Base-by-base conservation (phyloP, 2,329 filamentous ascomycete genomes). In the Cadophora sp. region DNA sequence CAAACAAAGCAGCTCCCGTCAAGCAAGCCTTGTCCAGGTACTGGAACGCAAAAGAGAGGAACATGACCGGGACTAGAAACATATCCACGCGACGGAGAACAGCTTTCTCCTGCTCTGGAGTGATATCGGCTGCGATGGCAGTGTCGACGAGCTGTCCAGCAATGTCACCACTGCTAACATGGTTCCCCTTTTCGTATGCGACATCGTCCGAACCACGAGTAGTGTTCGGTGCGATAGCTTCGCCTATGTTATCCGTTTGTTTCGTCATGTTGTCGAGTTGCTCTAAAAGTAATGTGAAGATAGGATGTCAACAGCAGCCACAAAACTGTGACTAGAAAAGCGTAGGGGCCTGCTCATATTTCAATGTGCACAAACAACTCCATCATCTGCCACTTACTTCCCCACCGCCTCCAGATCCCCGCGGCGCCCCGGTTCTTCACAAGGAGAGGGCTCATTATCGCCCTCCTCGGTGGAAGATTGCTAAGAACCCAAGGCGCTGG, bases 41-140 rank as follows among this genome's bases (percentile, higher is more conserved):
- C 20, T 68, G 67, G 11, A 73, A 43, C 39, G 66, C 66, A 50
- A 73, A 69, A 55, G 67, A 76, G 71, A 76, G 74, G 73, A 78
- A 79, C 20, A 81, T 74, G 18, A 80, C 73, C 0, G 80, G 80
- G 11, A 81, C 75, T 13, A 81, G 74, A 18, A 77, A 75, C n/a
- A 78, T 61, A 69, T 81, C 80, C 36, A 65, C 47, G 9, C 63
- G 53, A 33, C 53, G 63, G 30, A 65, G 63, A 39, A 33, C 36
- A 16, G 45, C 63, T 39, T 45, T 63, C 61, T 43, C 59, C 64
- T 53, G 64, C 59, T 36, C 65, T 36, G 45, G 59, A 68, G 47
- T 51, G 66, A 41, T 65, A 62, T 27, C 70, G 43, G 59, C 62
- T 45, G 50, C 53, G 53, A 56, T 56, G n/a, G 53, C 53, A 18